Conservation (phyloP, 2,329 filamentous ascomycete species). For the Leptographium wingfieldii region DNA sequence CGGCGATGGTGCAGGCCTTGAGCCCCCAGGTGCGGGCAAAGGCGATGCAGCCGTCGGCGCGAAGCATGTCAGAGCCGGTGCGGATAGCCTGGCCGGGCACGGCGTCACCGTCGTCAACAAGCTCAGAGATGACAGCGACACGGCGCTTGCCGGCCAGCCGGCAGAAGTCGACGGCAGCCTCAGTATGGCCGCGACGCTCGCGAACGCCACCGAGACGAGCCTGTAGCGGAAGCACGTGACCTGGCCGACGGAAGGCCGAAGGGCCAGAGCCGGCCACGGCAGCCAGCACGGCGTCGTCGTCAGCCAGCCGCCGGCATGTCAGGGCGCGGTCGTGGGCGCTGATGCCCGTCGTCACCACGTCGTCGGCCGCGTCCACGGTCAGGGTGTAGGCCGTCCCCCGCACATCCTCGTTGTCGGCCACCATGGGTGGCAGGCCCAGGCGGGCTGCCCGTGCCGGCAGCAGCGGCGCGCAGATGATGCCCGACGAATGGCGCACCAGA, state of each 20-base stretch:
- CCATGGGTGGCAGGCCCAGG: constrained; percentile 84
- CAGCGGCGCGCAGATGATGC: constrained; percentile 83
- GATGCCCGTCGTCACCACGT: constrained; percentile 76
- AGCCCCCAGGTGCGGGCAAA: constrained; percentile 85
- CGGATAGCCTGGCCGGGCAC: constrained; percentile 55
- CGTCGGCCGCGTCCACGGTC: constrained; percentile 66
- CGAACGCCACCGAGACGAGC: constrained; percentile 70
- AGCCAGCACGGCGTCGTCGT: constrained; percentile 7
- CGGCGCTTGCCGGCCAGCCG: constrained; percentile 63
- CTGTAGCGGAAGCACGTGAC: constrained; percentile 79
- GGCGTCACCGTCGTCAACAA: constrained; percentile 75
- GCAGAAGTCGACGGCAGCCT: constrained; percentile 87
- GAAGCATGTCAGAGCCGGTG: constrained; percentile 72
- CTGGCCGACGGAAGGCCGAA: constrained; percentile 63
- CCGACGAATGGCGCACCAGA: constrained; percentile 82
- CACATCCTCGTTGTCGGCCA: constrained; percentile 59
- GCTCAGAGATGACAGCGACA: constrained; percentile 78
- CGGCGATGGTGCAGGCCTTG: constrained; percentile 91
- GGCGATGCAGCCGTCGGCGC: constrained; percentile 71
- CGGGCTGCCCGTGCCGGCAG: constrained; percentile 52
- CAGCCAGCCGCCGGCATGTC: constrained; percentile 65
- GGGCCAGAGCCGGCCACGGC: constrained; percentile 24
- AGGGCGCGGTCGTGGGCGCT: constrained; percentile 75
- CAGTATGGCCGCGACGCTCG: constrained; percentile 74
- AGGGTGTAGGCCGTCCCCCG: constrained; percentile 90